Percentiles rank a stretch among this genome's conserved stretches.
Conservation (phyloP, 768 basidiomycete genomes). For the Pisolithus orientalis region DNA sequence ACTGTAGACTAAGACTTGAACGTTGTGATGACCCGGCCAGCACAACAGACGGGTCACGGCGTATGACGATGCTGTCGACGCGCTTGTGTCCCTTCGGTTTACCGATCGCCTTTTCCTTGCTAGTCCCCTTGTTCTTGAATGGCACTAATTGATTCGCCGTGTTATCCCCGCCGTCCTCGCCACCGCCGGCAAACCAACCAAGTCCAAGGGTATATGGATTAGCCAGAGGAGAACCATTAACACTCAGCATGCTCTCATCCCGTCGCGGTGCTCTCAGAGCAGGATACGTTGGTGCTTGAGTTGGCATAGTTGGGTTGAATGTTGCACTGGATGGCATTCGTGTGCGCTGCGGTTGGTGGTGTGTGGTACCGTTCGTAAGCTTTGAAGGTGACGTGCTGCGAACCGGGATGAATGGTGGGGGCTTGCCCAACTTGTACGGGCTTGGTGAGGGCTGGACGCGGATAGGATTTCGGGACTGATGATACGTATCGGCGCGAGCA, state of each 20-base stretch:
- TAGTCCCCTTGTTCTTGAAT: slow-evolving; percentile 17
- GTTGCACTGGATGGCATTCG: slow-evolving; percentile 53
- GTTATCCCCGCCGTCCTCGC: slow-evolving; percentile 20
- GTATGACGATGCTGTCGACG: slow-evolving; percentile 57
- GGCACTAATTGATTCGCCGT: not conserved
- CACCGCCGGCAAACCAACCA: slow-evolving; percentile 45
- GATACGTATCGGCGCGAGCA: slow-evolving; percentile 19
- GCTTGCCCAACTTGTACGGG: slow-evolving; percentile 27
- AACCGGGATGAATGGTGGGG: slow-evolving; percentile 21
- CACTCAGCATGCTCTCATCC: slow-evolving; percentile 73
- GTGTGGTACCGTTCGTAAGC: slow-evolving; percentile 16
- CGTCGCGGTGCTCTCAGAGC: slow-evolving; percentile 60
- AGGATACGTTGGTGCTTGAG: slow-evolving; percentile 35
- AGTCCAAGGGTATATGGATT: slow-evolving; percentile 70
- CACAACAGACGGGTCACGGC: slow-evolving; percentile 48
- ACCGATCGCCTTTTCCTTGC: slow-evolving; percentile 17
- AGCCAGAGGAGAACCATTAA: slow-evolving; percentile 77
- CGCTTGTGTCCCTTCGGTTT: slow-evolving; percentile 24
- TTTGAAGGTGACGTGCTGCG: slow-evolving; percentile 53
- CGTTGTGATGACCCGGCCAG: slow-evolving; percentile 27
- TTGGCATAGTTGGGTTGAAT: slow-evolving; percentile 64
- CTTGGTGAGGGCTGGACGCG: slow-evolving; percentile 30
- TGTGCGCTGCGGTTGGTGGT: slow-evolving; percentile 20
- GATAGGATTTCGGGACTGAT: slow-evolving; percentile 18
- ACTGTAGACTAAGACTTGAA: slow-evolving; percentile 10